Base-by-base conservation (phyloP, 768 basidiomycete species). In the Auriculariales sp. region DNA sequence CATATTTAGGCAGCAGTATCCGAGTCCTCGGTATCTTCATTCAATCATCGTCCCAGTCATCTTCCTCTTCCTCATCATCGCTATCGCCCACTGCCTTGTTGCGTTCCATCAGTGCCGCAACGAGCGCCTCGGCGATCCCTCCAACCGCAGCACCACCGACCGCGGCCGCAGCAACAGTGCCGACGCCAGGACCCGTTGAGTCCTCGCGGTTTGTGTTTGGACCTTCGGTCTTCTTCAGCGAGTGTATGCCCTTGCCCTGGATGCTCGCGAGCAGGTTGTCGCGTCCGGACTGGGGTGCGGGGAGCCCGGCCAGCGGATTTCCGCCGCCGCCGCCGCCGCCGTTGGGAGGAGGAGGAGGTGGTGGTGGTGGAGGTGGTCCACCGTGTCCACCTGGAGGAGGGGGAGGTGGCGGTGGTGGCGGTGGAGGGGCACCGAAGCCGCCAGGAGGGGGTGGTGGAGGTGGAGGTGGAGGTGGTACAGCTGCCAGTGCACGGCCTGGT, bases 71-170 rank as follows among this genome's bases (percentile, higher is more conserved):
- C 19, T 83, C 82, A 46, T 84, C 82, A 56, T 87, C 84, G 57
- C 83, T 86, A 56, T 91, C 88, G 2, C 85, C 90, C 56, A 94
- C 67, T 59, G 86, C 82, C 68, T 85, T 89, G 61, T 87, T 94
- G 56, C 92, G 68, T 61, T 83, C 78, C 57, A 81, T 66, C 54
- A 97, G 64, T 1, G 91, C 91, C 46, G 78, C 83, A 4, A 90
- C 92, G 42, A 95, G 68, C 6, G 89, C 87, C 3, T 78, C 72
- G 0, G 91, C 90, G 52, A 94, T 62, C 64, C 92, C 82, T 0
- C 74, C 82, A 10, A 82, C 87, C 11, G 70, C 78, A 12, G 60
- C 69, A 28, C 28, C 56, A 17, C 42, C 58, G 27, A 35, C 58
- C 3, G 53, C 55, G 6, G 48, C 54, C 39, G 48, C 55, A 2